Evolutionary conservation across 192 early-diverging fungal genomes (phyloP).

Genomic region (Mortierella antarctica): DNA sequence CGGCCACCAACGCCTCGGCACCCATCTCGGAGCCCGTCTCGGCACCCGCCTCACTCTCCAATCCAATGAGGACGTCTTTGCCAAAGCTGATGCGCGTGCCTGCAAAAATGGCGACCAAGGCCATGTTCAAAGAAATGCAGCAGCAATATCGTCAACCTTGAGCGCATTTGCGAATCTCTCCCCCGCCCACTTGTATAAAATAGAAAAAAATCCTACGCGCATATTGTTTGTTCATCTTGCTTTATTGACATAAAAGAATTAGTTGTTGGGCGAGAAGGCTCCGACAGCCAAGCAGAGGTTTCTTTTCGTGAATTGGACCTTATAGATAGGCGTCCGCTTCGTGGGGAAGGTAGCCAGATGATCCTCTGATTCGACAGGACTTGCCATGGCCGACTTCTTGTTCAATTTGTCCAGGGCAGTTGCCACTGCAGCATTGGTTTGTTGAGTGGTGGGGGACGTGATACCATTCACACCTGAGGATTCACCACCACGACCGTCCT

Average conservation of each 20-base stretch:
- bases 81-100: constrained; percentile 46
- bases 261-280: constrained; percentile 63
- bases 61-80: constrained; percentile 1
- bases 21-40: background rate
- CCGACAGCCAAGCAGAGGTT: constrained; percentile 91
- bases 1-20: background rate
- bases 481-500: constrained; percentile 28
- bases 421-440: too few species aligned
- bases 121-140: constrained; percentile 49
- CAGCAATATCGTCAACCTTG: constrained; percentile 5
- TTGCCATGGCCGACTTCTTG: constrained; percentile 55
- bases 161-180: background rate
- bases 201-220: too few species aligned
- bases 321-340: constrained; percentile 91
- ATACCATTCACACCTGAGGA: background rate
- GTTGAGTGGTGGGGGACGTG: too few species aligned
- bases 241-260: background rate
- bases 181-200: background rate
- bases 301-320: constrained; percentile 82
- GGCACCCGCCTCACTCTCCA: background rate
- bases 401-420: constrained; percentile 55
- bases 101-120: constrained; percentile 49
- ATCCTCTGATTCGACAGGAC: constrained; percentile 59
- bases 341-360: constrained; percentile 85
- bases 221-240: background rate